Evolutionary conservation across 139 green algal genomes (phyloP), one percentile per base, ranked within the genome.

Genomic region (Micromonas pusilla): DNA sequence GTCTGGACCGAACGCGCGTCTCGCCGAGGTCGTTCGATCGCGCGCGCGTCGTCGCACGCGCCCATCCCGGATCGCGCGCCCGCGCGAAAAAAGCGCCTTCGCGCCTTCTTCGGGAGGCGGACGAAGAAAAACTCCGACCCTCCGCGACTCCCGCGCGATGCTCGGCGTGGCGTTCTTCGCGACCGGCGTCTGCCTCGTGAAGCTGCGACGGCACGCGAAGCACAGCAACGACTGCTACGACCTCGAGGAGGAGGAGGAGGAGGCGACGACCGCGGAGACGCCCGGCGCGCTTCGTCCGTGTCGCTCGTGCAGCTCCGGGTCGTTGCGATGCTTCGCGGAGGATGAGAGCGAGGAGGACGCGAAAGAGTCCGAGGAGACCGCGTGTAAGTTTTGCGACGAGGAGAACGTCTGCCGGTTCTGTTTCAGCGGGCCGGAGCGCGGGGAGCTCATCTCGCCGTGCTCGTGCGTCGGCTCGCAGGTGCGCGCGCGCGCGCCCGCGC

Each of bases 401-500:
- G 33, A 52, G n/a, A n/a, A 54, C 2, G 20, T 9, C 3, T 75
- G 68, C 33, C 23, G 68, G 30, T 75, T 75, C 30, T 75, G 68
- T 2, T 75, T 75, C 68, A 31, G 20, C 5, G 68, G 38, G 16
- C 23, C 21, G 20, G 37, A 64, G 37, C 53, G 68, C 68, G 68
- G 68, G 5, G 33, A 32, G n/a, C 30, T 75, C 2, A 75, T 75
- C 68, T 34, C 36, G 3, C 68, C 68, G 68, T 75, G 68, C 68
- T 2, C 2, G 36, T 75, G 68, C 68, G 26, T 19, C 2, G 68
- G 68, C 1, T 64, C 36, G 3, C 45, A 57, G 45, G 45, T 57
- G 45, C 9, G 45, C 9, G 9, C 45, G n/a, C n/a, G n/a, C n/a
- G n/a, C n/a, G n/a, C n/a, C n/a, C n/a, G n/a, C n/a, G n/a, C n/a